Evolutionary conservation across 495 filamentous ascomycete species (phyloP).

Genomic region (Penicillium paxilli): DNA sequence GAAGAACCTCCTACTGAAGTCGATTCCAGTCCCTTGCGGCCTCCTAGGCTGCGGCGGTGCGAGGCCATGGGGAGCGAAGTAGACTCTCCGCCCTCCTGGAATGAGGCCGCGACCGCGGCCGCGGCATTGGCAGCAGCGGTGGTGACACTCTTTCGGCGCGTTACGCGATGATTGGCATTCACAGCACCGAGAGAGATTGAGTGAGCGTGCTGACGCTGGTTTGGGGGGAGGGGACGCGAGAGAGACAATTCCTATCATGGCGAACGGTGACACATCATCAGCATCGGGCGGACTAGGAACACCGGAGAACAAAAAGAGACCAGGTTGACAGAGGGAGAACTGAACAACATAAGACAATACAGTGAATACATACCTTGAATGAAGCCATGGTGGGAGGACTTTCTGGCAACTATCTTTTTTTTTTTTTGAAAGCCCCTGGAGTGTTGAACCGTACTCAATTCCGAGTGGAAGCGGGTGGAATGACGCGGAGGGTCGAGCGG

Average conservation of each 20-base stretch:
- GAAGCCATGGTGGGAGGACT: constrained; percentile 43
- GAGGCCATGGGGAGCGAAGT: constrained; percentile 33
- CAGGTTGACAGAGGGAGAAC: too few species aligned
- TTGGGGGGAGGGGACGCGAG: constrained; percentile 46
- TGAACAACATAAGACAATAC: not conserved
- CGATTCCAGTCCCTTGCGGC: constrained; percentile 48
- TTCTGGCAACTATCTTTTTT: constrained; percentile 36
- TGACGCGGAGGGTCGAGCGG: constrained; percentile 17
- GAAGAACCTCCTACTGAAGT: constrained; percentile 39
- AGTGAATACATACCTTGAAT: constrained; percentile 40
- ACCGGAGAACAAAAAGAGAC: not conserved
- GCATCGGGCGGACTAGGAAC: constrained; percentile 2
- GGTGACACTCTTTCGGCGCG: constrained; percentile 90
- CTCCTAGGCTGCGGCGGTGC: constrained; percentile 48
- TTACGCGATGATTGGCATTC: constrained; percentile 81
- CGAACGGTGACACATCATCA: constrained; percentile 20
- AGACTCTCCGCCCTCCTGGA: constrained; percentile 59
- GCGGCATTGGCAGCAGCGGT: constrained; percentile 73
- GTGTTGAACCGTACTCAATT: constrained; percentile 25
- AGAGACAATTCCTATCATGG: constrained; percentile 44
- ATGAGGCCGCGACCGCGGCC: constrained; percentile 72
- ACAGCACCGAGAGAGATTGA: constrained; percentile 77
- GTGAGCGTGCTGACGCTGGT: constrained; percentile 77
- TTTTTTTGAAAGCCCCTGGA: constrained; percentile 35
- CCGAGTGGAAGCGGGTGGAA: constrained; percentile 24